These are phyloP conservation scores for Stephania cephalantha DNA, from an alignment of 164 flowering plant genomes.

Conservation along the genomic window DNA sequence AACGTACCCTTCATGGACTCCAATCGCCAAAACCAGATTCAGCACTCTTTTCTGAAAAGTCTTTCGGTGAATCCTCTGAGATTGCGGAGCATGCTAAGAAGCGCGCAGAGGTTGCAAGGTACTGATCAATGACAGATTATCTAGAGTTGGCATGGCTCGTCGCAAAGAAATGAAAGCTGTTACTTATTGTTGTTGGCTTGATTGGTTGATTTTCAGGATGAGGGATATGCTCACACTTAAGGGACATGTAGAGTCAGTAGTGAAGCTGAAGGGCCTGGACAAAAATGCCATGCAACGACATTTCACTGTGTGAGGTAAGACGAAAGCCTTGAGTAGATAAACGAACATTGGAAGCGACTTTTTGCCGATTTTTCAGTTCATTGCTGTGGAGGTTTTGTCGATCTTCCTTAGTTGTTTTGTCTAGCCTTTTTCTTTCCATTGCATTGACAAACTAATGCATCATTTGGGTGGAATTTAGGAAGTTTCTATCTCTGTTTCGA, in stretches of 20 bases:
- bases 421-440: too few relatives aligned
- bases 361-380: not conserved
- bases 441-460: not conserved
- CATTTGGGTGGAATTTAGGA: not conserved
- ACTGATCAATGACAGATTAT: not conserved
- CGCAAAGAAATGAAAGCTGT: too few relatives aligned
- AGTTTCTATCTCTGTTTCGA: not conserved
- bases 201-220: slow-evolving; percentile 24
- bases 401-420: too few relatives aligned
- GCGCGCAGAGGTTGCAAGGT: slow-evolving; percentile 63
- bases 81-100: slow-evolving; percentile 63
- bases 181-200: not conserved
- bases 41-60: slow-evolving; percentile 25
- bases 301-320: slow-evolving; percentile 29
- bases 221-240: slow-evolving; percentile 46
- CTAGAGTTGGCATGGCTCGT: not conserved
- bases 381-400: not conserved
- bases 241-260: slow-evolving; percentile 56
- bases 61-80: slow-evolving; percentile 41
- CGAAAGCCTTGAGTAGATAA: not conserved
- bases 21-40: slow-evolving; percentile 24
- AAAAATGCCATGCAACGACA: slow-evolving; percentile 28
- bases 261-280: slow-evolving; percentile 37
- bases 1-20: slow-evolving; percentile 72
- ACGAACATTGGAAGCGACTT: not conserved